These are phyloP conservation scores for Malus asiatica DNA, from an alignment of 306 rosid species.

Conservation along the genomic window DNA sequence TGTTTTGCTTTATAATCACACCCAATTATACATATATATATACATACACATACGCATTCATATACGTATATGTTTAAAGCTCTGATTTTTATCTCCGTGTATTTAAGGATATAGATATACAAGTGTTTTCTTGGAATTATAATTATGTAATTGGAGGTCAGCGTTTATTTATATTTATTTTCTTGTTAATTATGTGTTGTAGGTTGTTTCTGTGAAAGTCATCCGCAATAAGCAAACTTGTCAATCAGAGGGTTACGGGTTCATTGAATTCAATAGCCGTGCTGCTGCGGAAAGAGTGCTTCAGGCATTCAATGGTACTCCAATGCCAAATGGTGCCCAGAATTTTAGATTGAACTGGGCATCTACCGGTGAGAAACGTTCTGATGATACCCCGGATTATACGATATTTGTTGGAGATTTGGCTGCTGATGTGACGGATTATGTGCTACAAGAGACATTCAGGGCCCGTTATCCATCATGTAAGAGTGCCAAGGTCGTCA, in stretches of 20 bases:
- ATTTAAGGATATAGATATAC: background rate
- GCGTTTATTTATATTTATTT: background rate
- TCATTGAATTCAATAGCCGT: slow-evolving; percentile 66
- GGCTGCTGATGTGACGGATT: slow-evolving; percentile 88
- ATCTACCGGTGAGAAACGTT: slow-evolving; percentile 73
- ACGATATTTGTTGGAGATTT: slow-evolving; percentile 95
- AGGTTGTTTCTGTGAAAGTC: slow-evolving; percentile 67
- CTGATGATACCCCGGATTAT: slow-evolving; percentile 77
- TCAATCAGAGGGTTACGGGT: slow-evolving; percentile 87
- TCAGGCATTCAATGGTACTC: slow-evolving; percentile 60
- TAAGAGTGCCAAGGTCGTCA: slow-evolving; percentile 92
- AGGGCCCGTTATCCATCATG: slow-evolving; percentile 47
- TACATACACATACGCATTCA: too few species aligned
- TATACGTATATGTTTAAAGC: background rate
- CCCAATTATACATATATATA: too few species aligned
- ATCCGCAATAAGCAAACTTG: slow-evolving; percentile 82
- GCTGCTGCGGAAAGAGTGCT: slow-evolving; percentile 75
- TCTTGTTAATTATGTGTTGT: slow-evolving; percentile 9
- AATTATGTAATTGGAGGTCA: background rate
- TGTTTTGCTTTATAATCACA: background rate
- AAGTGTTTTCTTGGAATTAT: background rate
- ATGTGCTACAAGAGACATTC: slow-evolving; percentile 60
- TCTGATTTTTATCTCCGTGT: background rate
- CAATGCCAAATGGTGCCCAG: slow-evolving; percentile 85
- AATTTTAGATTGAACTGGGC: slow-evolving; percentile 94